Base-by-base conservation (phyloP, 768 basidiomycete species). In the Botryobasidium botryosum region DNA sequence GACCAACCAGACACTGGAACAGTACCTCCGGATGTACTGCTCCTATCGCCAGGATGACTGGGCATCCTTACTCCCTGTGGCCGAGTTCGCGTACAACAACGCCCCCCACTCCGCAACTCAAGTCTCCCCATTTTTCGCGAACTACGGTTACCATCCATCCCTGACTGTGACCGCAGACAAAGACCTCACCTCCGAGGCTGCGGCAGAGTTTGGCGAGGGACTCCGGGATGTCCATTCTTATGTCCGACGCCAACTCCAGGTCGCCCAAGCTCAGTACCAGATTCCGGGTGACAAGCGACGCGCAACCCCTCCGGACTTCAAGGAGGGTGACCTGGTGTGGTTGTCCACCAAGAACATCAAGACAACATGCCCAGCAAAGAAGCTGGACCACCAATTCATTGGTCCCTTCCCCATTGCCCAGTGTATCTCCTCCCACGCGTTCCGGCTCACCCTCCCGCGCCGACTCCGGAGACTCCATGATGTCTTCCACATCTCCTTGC, bases 51-150 rank as follows among this genome's bases (percentile, higher is more conserved):
- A 51, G 5, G 42, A 57, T 35, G 51, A 61, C 36, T 63, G 63
- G 63, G 35, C n/a, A 0, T 21, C 51, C 0, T 46, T 41, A 5
- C 35, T 64, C 2, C 50, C 57, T 27, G 52, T 17, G 6, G 20
- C 63, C 2, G 42, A 48, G n/a, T 44, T 62, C 4, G 35, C 61
- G 0, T 65, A 64, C 47, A 65, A 64, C 46, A 49, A 59, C 0
- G 49, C 55, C 0, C 44, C 49, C 0, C 62, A 62, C 37, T 45
- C 57, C 4, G 50, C 57, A 6, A 61, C 61, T 1, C 40, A 32
- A 5, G 59, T 51, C 25, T 23, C 60, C 0, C 63, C 61, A 3
- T 53, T 56, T 4, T 61, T 51, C 42, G 45, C 61, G 3, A 49
- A 62, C 1, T 43, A 49, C 15, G 26, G 46, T 12, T 44, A 47